Evolutionary conservation across 805 yeast genomes (phyloP), one percentile per base, ranked within the genome.

Genomic region (Candida coquimbonensis): DNA sequence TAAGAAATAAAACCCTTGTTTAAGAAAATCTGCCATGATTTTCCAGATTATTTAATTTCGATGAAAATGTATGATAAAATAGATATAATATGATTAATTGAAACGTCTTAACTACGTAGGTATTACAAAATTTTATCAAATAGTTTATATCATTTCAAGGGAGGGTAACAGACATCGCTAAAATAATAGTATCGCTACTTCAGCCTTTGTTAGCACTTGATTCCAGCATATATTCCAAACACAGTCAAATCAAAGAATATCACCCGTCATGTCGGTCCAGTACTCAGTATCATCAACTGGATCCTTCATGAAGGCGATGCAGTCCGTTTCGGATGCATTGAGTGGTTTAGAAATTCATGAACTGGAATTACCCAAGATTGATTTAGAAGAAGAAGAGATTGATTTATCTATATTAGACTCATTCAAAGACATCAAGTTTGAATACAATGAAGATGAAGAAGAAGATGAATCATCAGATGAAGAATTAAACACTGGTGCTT

Each of bases 281-380:
- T 78, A 77, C 51, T 73, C 75, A 40, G 83, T 73, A 9, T 68
- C 75, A 13, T 83, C 90, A 1, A 83, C 90, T 9, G 75, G 78
- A 62, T 83, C 93, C 21, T 85, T 77, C 62, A 78, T 85, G 84
- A 77, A 76, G 59, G 91, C 93, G 17, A 83, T 85, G 88, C 76
- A 74, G 60, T 74, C 80, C 2, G 77, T 85, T 82, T 67, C 77
- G n/a, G 78, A 74, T 7, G 61, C 72, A 0, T 58, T 80, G 46
- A 59, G 63, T 3, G 49, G 37, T 6, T 21, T 57, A 1, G 54
- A 76, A 14, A 54, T 61, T 2, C 38, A 40, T 17, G 52, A 49
- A 17, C 38, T 54, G 19, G 69, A 66, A 31, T 40, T 57, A 9
- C 77, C 78, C 1, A 63, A 54, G 33, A 59, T 70, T 19, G 74